Evolutionary conservation across 306 rosid species (phyloP), one percentile per base, ranked within the genome.

Genomic region (Pterocarpus santalinus): DNA sequence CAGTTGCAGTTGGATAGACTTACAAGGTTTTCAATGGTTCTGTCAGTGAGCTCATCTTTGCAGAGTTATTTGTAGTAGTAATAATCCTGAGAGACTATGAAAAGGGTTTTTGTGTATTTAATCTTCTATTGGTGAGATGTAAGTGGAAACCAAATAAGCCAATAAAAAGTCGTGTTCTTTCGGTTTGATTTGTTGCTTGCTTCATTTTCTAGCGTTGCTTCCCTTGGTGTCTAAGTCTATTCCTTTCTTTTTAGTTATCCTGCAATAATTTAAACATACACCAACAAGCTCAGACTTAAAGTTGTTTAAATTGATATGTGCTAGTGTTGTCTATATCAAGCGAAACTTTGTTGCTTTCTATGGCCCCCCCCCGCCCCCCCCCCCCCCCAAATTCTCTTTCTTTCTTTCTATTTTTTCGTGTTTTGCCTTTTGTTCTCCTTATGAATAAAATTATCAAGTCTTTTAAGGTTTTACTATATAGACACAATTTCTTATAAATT

Each of bases 1-100:
- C 91, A 67, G 86, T 61, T 88, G 75, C 89, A 67, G 85, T 58
- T 51, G 44, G 70, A 69, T 75, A 53, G 57, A 55, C 74, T 64
- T 77, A 12, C 57, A 0, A 2, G 17, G 39, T 72, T 65, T 72
- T 78, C 44, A 32, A 70, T 81, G 67, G 76, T 64, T 85, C 65
- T 62, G 36, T 65, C n/a, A 39, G 53, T 36, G 85, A 74, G 16
- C 62, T 73, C 70, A 32, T 78, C 65, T 33, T 64, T 5, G 76
- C 66, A 12, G 15, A 76, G 1, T 35, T 35, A 3, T 80, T 47
- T 2, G 13, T 47, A 47, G 3, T 47, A 47, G 10, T 44, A 49
- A 16, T 43, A 15, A 44, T 81, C 51, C 12, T 41, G 16, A 46
- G 49, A 41, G 69, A 66, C 57, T 51, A 4, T 63, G 66, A 69